A percentile compares a stretch with the other conserved stretches of the same genome.
Evolutionary conservation across 768 basidiomycete genomes (phyloP).

Genomic region (Agrocybe praecox): DNA sequence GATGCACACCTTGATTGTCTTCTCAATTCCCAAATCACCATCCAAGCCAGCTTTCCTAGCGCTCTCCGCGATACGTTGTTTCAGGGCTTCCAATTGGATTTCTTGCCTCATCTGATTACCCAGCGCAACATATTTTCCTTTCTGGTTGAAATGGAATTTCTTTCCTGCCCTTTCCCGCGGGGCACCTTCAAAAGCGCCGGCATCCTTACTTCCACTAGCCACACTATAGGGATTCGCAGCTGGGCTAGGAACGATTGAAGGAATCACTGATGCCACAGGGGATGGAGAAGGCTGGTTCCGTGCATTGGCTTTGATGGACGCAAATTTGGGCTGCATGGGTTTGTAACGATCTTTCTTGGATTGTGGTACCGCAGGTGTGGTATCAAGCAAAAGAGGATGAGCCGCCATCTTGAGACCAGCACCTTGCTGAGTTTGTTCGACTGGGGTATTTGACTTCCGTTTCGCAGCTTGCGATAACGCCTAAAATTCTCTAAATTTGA

Average conservation of each 20-base stretch:
- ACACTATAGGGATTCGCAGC: constrained; percentile 77
- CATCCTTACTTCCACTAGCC: constrained; percentile 46
- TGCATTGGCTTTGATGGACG: constrained; percentile 89
- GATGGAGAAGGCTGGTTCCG: constrained; percentile 47
- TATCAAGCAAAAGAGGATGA: constrained; percentile 82
- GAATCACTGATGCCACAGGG: constrained; percentile 45
- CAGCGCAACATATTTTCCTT: constrained; percentile 86
- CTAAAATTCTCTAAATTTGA: constrained; percentile 27
- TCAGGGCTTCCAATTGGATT: constrained; percentile 84
- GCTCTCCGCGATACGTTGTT: constrained; percentile 90
- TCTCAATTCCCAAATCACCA: constrained; percentile 90
- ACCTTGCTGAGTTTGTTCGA: constrained; percentile 73
- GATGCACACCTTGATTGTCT: constrained; percentile 74
- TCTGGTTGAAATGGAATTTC: constrained; percentile 84
- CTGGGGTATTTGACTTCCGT: constrained; percentile 34
- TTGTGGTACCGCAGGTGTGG: constrained; percentile 55
- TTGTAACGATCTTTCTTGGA: constrained; percentile 93
- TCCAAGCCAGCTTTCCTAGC: constrained; percentile 94
- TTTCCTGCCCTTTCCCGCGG: constrained; percentile 73
- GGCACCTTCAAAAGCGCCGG: constrained; percentile 67
- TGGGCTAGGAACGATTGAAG: constrained; percentile 32
- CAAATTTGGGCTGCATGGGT: constrained; percentile 99
- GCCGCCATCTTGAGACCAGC: constrained; percentile 90
- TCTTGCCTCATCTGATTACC: constrained; percentile 75
- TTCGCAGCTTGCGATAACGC: constrained; percentile 56